phyloP scores from a whole-genome alignment of 352 stramenopile species.

The Phytophthora ohioensis region DNA sequence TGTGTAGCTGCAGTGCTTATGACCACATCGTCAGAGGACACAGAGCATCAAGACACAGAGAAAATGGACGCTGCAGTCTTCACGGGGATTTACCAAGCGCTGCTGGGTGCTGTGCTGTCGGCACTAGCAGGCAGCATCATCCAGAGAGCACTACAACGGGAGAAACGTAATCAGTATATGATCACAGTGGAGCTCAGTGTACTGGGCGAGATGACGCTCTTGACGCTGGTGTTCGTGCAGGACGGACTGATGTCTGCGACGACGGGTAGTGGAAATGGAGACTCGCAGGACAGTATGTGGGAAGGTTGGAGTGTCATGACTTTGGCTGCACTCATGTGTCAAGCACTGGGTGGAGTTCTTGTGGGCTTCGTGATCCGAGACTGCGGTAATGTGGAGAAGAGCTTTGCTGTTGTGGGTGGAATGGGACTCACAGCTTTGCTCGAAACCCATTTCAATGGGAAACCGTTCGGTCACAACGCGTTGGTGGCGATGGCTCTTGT shows the following conservation, averaged over 20 bases:
- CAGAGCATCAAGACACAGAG: constrained; percentile 5
- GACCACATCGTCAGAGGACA: constrained; percentile 49
- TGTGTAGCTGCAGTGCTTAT: constrained; percentile 81
- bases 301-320: constrained; percentile 76
- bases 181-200: constrained; percentile 85
- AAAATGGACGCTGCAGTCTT: constrained; percentile 57
- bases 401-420: constrained; percentile 81
- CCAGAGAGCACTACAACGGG: constrained; percentile 70
- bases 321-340: constrained; percentile 71
- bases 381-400: constrained; percentile 88
- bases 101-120: constrained; percentile 78
- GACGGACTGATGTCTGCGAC: constrained; percentile 20
- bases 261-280: constrained; percentile 23
- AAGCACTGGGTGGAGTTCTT: constrained; percentile 73
- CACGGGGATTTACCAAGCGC: constrained; percentile 75
- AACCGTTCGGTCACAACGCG: constrained; percentile 68
- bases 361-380: constrained; percentile 89
- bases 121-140: constrained; percentile 82
- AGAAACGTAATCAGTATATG: constrained; percentile 82
- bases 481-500: constrained; percentile 71
- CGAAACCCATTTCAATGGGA: constrained; percentile 75
- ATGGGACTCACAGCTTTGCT: constrained; percentile 83
- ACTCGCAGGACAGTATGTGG: constrained; percentile 58
- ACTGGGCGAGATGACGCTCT: constrained; percentile 67
- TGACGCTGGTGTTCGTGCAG: constrained; percentile 54